A percentile compares a stretch with the other conserved stretches of the same genome.
Conservation (phyloP, 2,329 filamentous ascomycete genomes). For the Fusarium nisikadoi region DNA sequence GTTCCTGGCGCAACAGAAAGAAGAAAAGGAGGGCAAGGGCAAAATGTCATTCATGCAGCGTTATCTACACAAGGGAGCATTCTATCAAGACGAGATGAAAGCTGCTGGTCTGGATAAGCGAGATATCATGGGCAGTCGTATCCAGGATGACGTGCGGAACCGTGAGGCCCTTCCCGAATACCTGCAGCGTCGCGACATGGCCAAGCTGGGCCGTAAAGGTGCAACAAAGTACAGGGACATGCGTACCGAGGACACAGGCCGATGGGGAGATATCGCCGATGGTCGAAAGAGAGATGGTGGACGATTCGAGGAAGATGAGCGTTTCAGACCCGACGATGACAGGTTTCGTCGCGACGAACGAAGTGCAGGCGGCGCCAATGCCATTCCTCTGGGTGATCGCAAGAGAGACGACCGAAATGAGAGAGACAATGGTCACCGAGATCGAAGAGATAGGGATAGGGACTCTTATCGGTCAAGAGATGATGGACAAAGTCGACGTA, state of each 20-base stretch:
- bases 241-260: constrained; percentile 88
- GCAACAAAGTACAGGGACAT: constrained; percentile 91
- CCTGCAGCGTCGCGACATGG: constrained; percentile 93
- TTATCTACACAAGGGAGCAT: constrained; percentile 97
- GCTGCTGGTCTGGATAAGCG: constrained; percentile 80
- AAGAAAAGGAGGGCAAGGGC: constrained; percentile 80
- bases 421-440: constrained; percentile 24
- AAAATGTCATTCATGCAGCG: constrained; percentile 93
- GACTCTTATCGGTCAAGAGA: constrained; percentile 39
- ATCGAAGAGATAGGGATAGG: constrained; percentile 37
- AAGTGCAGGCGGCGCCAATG: constrained; percentile 73
- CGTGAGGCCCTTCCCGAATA: constrained; percentile 88
- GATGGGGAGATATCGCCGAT: constrained; percentile 78
- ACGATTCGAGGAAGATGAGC: constrained; percentile 65
- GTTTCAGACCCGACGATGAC: constrained; percentile 73
- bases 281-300: constrained; percentile 50
- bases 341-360: constrained; percentile 55
- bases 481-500: constrained; percentile 28
- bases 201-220: constrained; percentile 91
- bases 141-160: constrained; percentile 84
- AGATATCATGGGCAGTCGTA: constrained; percentile 86
- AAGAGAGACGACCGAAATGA: constrained; percentile 48
- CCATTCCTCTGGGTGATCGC: constrained; percentile 68
- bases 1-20: constrained; percentile 80
- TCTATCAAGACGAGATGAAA: constrained; percentile 85